Evolutionary conservation across 2,329 filamentous ascomycete genomes (phyloP), one percentile per base, ranked within the genome.

Genomic region (Diplodia mutila): DNA sequence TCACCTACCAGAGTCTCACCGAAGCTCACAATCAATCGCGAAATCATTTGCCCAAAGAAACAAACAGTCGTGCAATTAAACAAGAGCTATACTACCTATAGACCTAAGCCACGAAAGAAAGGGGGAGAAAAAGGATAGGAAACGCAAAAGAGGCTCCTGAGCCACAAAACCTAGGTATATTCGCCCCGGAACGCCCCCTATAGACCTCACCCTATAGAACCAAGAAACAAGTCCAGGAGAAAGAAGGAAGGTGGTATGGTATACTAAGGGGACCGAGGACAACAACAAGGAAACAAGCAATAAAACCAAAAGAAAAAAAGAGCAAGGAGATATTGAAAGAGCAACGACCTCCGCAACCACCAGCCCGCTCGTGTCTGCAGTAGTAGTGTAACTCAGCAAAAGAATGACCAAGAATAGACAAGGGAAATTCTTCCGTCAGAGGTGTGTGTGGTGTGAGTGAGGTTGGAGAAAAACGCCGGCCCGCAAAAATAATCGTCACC

Each of bases 171-270:
- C 49, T 65, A 65, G 51, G 61, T 65, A 54, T 65, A 54, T 51
- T 61, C 34, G 34, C 23, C 53, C 29, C 9, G n/a, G 29, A 54
- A 61, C 57, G 57, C 57, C 61, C 2, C 46, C 49, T 23, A 53
- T 32, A 1, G 21, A 21, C 49, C 59, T 29, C 39, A 27, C 34
- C 52, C 34, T 49, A 42, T 9, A 42, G 49, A 66, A 29, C 27
- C 42, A 4, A 48, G 2, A 32, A 67, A 49, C 12, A 25, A 37
- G 51, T 23, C 29, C 55, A 11, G 14, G 14, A 29, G 21, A 14
- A 27, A 55, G 54, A 61, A 55, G 51, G 46, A 63, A 51, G 59
- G 59, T 63, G 42, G 42, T 63, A 63, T 63, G 59, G 42, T 63
- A 63, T 63, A 51, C 27, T 51, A 18, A 14, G 49, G 18, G 9